Percentiles rank a stretch among this genome's conserved stretches.
Evolutionary conservation across 1,139 yeast genomes (phyloP).

Genomic region (Kodamaea fungicola): DNA sequence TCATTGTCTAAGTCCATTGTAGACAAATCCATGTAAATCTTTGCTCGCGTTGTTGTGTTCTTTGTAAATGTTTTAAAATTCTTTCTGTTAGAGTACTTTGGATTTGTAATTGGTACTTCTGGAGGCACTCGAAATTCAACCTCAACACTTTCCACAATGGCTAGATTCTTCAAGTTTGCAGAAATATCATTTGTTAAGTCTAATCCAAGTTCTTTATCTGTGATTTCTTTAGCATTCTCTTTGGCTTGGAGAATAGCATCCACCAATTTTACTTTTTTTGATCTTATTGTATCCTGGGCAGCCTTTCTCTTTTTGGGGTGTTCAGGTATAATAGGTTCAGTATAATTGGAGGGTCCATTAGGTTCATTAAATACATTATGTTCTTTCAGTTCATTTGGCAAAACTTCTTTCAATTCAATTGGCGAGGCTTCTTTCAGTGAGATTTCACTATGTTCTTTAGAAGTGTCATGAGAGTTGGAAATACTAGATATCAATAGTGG

Average conservation of each 20-base stretch:
- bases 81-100: slow-evolving; percentile 22
- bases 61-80: slow-evolving; percentile 39
- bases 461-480: too few species aligned
- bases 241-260: slow-evolving; percentile 36
- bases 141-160: slow-evolving; percentile 36
- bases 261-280: slow-evolving; percentile 19
- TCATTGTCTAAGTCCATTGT: slow-evolving; percentile 16
- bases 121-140: slow-evolving; percentile 15
- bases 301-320: background rate
- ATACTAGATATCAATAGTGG: too few species aligned
- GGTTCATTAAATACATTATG: too few species aligned
- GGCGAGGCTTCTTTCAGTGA: too few species aligned
- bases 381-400: too few species aligned
- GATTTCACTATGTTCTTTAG: too few species aligned
- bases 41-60: slow-evolving; percentile 21
- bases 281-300: background rate
- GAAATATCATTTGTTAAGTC: slow-evolving; percentile 10
- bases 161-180: slow-evolving; percentile 19
- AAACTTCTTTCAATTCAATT: too few species aligned
- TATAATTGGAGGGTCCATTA: too few species aligned
- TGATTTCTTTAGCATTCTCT: slow-evolving; percentile 20
- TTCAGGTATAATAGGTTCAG: too few species aligned
- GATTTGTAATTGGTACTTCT: background rate
- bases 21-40: slow-evolving; percentile 23
- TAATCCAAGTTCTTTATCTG: slow-evolving; percentile 30